Conservation (phyloP, 441 rosid genomes). For the Aquilaria agallochum region DNA sequence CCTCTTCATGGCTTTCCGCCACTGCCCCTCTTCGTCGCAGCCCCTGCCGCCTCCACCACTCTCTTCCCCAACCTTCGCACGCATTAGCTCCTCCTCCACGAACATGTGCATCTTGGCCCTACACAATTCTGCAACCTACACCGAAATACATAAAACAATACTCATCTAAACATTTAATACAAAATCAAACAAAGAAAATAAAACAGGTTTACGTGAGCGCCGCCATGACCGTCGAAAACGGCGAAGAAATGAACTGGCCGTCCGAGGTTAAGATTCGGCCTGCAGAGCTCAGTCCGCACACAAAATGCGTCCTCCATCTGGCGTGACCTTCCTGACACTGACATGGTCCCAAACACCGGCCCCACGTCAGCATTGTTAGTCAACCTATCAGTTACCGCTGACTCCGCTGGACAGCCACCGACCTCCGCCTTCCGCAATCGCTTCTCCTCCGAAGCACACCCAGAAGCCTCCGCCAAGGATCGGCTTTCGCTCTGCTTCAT, state of each 20-base stretch:
- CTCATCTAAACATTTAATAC: not conserved
- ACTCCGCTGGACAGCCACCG: slow-evolving; percentile 14
- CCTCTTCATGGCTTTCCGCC: slow-evolving; percentile 49
- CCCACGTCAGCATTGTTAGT: slow-evolving; percentile 5
- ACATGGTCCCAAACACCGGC: slow-evolving; percentile 53
- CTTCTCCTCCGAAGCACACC: slow-evolving; percentile 20
- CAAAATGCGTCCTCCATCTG: slow-evolving; percentile 75
- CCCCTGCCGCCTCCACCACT: slow-evolving; percentile 6
- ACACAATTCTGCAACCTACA: slow-evolving; percentile 73
- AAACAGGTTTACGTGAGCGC: slow-evolving; percentile 33
- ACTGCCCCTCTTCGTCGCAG: slow-evolving; percentile 17
- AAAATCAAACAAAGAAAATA: not conserved
- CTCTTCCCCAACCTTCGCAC: slow-evolving; percentile 19
- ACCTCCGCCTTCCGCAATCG: slow-evolving; percentile 21
- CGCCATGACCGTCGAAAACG: slow-evolving; percentile 61
- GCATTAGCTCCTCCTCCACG: slow-evolving; percentile 51
- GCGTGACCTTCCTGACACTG: slow-evolving; percentile 62
- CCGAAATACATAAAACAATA: not conserved
- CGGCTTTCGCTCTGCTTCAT: slow-evolving; percentile 14
- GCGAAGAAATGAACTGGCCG: slow-evolving; percentile 56
- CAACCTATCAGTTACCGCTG: not conserved
- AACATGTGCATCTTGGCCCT: slow-evolving; percentile 63
- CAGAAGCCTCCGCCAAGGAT: slow-evolving; percentile 18
- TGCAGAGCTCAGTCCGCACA: slow-evolving; percentile 38
- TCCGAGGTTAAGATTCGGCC: slow-evolving; percentile 39